Evolutionary conservation across 495 filamentous ascomycete genomes (phyloP), one percentile per base, ranked within the genome.

Genomic region (Aspergillus homomorphus): DNA sequence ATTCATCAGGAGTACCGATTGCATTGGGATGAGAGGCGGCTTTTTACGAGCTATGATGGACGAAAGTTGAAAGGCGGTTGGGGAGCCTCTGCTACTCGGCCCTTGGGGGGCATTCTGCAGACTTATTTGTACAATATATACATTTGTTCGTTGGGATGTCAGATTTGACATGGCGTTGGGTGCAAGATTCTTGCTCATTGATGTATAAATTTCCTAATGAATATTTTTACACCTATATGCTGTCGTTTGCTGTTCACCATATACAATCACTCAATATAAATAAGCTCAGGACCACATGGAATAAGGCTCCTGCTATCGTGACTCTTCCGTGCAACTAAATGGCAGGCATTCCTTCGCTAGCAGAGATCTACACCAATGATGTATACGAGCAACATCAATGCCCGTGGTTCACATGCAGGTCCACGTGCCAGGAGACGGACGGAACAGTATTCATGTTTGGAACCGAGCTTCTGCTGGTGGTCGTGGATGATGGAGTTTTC

Each of bases 131-230:
- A 53, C 45, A 61, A 21, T 57, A 33, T 51, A 41, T 19, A 28
- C 53, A 41, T 51, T 38, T 6, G 8, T 38, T 38, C 2, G 33
- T 2, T 55, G 15, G 38, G 18, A 42, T 42, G 54, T 57, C 53
- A 54, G 59, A 54, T 54, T 51, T 60, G 56, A 61, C 57, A 50
- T 53, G 54, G 59, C 55, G 56, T 66, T 63, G 49, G 53, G 53
- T 61, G 38, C 26, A 24, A 56, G 23, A 15, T 22, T 51, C n/a
- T 21, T 55, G 20, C 55, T 55, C 30, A 22, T 53, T 18, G 21
- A 38, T 45, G 2, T 24, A 18, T 41, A n/a, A 30, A 2, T 30
- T 51, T 19, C 24, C 24, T 28, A 38, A 38, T 38, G 33, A 10
- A 38, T 38, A 10, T 4, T 10, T 12, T 10, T 38, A 9, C 15